Percentiles rank a stretch among this genome's conserved stretches.
These are phyloP conservation scores for Candida ascalaphidarum DNA, from an alignment of 805 yeast species.

Conservation along the genomic window DNA sequence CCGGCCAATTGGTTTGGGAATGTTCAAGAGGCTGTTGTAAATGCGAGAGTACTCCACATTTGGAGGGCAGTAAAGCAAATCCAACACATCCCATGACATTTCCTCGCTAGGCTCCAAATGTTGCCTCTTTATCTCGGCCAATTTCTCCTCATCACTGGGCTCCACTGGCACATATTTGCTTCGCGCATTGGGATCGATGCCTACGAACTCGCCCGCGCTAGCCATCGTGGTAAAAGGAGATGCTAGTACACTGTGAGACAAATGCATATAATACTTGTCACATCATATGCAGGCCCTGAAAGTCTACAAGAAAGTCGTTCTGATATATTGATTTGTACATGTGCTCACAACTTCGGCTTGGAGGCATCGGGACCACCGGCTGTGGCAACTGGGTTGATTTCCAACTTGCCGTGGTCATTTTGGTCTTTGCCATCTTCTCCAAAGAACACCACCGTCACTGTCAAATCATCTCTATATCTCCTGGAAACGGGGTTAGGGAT, in stretches of 20 bases:
- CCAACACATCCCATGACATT: constrained; percentile 70
- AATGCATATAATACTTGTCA: too few relatives aligned
- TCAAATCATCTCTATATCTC: constrained; percentile 89
- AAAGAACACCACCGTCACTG: constrained; percentile 92
- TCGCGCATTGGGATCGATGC: too few relatives aligned
- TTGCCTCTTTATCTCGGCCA: too few relatives aligned
- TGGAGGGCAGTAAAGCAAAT: constrained; percentile 55
- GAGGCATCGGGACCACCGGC: constrained; percentile 42
- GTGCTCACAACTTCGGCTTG: constrained; percentile 37
- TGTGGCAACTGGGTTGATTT: constrained; percentile 49
- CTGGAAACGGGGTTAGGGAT: constrained; percentile 90
- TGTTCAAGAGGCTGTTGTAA: constrained; percentile 39
- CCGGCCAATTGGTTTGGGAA: constrained; percentile 58
- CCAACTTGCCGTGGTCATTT: constrained; percentile 41
- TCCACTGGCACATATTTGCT: too few relatives aligned
- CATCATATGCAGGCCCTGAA: too few relatives aligned
- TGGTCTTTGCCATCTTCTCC: constrained; percentile 46
- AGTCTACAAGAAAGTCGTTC: too few relatives aligned
- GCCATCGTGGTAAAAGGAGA: not conserved
- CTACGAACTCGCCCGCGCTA: too few relatives aligned
- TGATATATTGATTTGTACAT: too few relatives aligned
- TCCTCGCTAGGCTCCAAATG: too few relatives aligned
- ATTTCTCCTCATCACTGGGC: too few relatives aligned
- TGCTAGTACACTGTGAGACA: too few relatives aligned
- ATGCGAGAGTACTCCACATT: constrained; percentile 26